Conservation (phyloP, 2,329 filamentous ascomycete species). For the Botryotinia globosa region DNA sequence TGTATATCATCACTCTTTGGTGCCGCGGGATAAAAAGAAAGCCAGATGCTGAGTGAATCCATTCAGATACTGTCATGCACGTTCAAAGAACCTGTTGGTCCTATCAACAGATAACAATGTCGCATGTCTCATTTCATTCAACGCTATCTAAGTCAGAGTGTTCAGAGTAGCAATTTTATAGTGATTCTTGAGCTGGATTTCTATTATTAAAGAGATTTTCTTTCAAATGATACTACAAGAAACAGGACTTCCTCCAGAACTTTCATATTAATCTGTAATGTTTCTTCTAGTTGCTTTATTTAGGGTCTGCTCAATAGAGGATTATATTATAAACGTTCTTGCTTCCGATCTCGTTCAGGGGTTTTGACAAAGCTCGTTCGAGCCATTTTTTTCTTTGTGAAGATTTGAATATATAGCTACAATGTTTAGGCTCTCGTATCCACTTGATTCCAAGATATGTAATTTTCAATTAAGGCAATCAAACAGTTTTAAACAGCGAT, state of each 20-base stretch:
- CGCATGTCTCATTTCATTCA: not conserved
- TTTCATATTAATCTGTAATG: not conserved
- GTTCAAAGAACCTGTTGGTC: not conserved
- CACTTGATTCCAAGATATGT: too few species aligned
- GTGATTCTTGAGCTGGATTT: not conserved
- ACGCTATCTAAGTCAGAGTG: not conserved
- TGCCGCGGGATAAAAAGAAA: not conserved
- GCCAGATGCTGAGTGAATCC: not conserved
- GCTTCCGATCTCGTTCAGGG: not conserved
- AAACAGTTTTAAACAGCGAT: not conserved
- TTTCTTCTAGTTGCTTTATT: rapidly evolving
- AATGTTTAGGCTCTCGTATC: not conserved
- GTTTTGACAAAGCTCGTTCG: not conserved
- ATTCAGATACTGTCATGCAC: not conserved
- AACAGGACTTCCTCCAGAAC: not conserved
- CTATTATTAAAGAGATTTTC: not conserved
- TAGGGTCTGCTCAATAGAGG: not conserved
- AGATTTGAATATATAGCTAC: not conserved
- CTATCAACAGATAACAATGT: not conserved
- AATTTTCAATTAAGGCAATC: not conserved
- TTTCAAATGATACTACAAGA: not conserved
- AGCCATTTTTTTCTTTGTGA: not conserved
- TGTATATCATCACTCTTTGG: not conserved
- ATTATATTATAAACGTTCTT: not conserved
- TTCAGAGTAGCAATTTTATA: not conserved